Evolutionary conservation across 2,329 filamentous ascomycete genomes (phyloP).

Genomic region (Diaporthe citri): DNA sequence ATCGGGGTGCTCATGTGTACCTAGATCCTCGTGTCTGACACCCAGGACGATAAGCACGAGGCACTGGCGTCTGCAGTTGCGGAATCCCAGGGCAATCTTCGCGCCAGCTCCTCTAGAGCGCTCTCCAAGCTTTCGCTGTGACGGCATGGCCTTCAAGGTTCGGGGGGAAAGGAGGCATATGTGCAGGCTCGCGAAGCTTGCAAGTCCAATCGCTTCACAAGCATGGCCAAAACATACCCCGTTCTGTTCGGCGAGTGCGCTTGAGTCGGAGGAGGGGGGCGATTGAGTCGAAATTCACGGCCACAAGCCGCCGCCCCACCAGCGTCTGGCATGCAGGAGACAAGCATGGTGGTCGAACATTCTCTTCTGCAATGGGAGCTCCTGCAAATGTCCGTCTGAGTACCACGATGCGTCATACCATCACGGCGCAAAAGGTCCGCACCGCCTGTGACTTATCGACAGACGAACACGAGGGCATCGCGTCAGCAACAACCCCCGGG

Average conservation of each 20-base stretch:
- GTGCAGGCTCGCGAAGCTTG: background rate
- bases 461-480: slow-evolving; percentile 16
- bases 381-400: background rate
- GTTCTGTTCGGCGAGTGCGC: background rate
- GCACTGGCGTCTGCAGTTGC: background rate
- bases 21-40: background rate
- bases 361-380: background rate
- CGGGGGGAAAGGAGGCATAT: too few relatives aligned
- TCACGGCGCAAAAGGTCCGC: background rate
- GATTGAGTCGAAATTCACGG: background rate
- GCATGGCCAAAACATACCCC: background rate
- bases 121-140: background rate
- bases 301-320: background rate
- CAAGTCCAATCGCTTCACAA: background rate
- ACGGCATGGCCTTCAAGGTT: background rate
- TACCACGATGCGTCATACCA: background rate
- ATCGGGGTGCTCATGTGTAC: background rate
- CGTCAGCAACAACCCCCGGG: background rate
- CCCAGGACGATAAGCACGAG: background rate
- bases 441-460: slow-evolving; percentile 1
- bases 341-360: background rate
- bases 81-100: background rate
- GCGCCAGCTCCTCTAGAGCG: background rate
- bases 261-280: background rate
- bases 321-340: background rate